Conservation (phyloP, 768 basidiomycete species). For the Psilocybe cyanescens region DNA sequence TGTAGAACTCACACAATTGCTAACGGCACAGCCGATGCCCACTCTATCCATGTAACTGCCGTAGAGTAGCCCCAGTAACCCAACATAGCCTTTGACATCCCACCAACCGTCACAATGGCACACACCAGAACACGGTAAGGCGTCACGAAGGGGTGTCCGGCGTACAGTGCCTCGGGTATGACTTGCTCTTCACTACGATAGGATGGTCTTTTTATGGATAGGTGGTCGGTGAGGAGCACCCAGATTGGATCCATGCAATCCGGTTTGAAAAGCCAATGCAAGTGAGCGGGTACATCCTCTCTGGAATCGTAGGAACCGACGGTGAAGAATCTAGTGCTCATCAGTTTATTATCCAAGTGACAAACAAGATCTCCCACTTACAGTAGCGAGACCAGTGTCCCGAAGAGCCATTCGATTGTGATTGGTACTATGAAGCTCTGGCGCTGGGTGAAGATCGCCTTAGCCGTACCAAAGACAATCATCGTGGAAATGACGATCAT, state of each 20-base stretch:
- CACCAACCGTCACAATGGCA: not conserved
- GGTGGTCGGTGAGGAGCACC: not conserved
- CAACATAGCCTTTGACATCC: not conserved
- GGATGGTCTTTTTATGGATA: not conserved
- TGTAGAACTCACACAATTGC: no score
- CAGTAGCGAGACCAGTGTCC: constrained; percentile 5
- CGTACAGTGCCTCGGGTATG: not conserved
- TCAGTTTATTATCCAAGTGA: not conserved
- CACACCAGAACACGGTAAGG: not conserved
- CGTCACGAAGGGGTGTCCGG: not conserved
- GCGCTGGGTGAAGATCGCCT: constrained; percentile 2
- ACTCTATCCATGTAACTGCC: no score
- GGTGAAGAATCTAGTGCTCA: not conserved
- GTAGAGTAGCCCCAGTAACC: not conserved
- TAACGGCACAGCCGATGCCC: no score
- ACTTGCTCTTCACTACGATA: not conserved
- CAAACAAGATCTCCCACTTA: not conserved
- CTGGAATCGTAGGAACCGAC: not conserved
- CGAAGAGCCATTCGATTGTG: constrained; percentile 13
- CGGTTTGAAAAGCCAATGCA: constrained; percentile 1
- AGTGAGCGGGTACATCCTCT: not conserved
- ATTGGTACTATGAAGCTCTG: not conserved
- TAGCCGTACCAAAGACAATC: constrained; percentile 11
- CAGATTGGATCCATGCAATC: not conserved
- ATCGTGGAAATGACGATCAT: constrained; percentile 3